A percentile compares a stretch with the other conserved stretches of the same genome.
phyloP scores from a whole-genome alignment of 768 basidiomycete genomes.

The Cyathus striatus region DNA sequence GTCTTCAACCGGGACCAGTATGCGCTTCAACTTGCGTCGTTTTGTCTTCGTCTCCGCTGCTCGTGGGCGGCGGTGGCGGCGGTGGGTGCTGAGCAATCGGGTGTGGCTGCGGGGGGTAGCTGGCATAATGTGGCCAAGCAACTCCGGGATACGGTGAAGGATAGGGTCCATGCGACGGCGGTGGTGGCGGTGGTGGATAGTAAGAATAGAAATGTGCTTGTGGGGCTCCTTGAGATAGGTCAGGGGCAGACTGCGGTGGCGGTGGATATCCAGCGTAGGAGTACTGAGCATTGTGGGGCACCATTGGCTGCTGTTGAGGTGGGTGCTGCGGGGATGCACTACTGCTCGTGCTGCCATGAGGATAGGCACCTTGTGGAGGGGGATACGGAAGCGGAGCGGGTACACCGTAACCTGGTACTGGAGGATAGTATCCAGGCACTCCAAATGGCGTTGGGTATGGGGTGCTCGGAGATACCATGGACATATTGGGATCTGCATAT shows the following conservation, averaged over 20 bases:
- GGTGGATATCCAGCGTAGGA: constrained; percentile 7
- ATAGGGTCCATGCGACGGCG: constrained; percentile 3
- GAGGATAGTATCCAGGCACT: constrained; percentile 24
- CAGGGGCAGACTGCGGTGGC: background rate
- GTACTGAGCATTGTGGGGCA: constrained; percentile 5
- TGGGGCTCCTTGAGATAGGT: background rate
- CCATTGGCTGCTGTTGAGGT: background rate
- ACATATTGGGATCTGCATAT: constrained; percentile 20
- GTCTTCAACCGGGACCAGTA: background rate
- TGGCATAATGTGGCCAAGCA: constrained; percentile 3
- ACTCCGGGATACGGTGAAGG: constrained; percentile 4
- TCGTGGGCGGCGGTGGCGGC: constrained; percentile 1
- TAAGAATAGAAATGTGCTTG: no score
- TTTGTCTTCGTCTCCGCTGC: constrained; percentile 1
- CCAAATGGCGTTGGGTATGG: constrained; percentile 24
- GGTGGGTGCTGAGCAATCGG: constrained; percentile 5
- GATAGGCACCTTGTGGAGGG: constrained; percentile 6
- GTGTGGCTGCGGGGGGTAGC: constrained; percentile 6
- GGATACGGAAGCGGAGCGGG: constrained; percentile 5
- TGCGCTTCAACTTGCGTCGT: background rate
- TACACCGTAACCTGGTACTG: constrained; percentile 8
- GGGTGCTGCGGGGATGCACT: constrained; percentile 2
- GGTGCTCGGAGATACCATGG: constrained; percentile 12
- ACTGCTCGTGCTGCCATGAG: background rate
- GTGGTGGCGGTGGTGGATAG: no score